phyloP scores from a whole-genome alignment of 495 filamentous ascomycete species.

The Thozetella sp. region DNA sequence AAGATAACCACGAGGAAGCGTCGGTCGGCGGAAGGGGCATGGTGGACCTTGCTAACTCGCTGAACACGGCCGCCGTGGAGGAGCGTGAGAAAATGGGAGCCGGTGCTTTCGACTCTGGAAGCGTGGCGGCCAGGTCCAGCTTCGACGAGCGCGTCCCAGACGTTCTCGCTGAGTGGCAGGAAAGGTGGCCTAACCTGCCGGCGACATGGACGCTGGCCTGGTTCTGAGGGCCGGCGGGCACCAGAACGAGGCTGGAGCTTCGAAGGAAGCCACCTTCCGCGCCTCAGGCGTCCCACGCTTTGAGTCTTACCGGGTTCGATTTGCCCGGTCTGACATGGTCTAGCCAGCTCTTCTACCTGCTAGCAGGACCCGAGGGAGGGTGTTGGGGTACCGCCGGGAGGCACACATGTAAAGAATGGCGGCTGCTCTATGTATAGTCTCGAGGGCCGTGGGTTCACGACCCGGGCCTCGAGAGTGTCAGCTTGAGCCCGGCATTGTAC shows the following conservation, averaged over 20 bases:
- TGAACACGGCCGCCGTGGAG: slow-evolving; percentile 80
- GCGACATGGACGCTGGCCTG: slow-evolving; percentile 94
- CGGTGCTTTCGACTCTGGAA: slow-evolving; percentile 68
- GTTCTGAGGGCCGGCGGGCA: slow-evolving; percentile 57
- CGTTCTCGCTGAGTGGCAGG: slow-evolving; percentile 94
- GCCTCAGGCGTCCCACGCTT: neutral
- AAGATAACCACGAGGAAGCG: slow-evolving; percentile 97
- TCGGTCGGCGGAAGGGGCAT: slow-evolving; percentile 89
- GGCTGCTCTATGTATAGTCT: too few relatives aligned
- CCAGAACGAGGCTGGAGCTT: neutral
- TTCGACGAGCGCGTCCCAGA: slow-evolving; percentile 96
- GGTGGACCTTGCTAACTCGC: slow-evolving; percentile 81
- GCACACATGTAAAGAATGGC: too few relatives aligned
- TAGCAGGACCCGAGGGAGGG: too few relatives aligned
- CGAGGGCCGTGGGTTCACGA: too few relatives aligned
- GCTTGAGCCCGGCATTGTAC: too few relatives aligned
- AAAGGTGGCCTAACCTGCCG: slow-evolving; percentile 87
- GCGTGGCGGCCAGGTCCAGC: slow-evolving; percentile 63
- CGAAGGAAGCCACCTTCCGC: neutral
- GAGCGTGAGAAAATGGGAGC: slow-evolving; percentile 69
- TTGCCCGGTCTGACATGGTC: too few relatives aligned
- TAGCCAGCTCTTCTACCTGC: too few relatives aligned
- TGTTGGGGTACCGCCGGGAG: too few relatives aligned
- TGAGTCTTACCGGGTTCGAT: too few relatives aligned
- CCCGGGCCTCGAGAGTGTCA: too few relatives aligned